These are phyloP conservation scores for Sclerospora graminicola DNA, from an alignment of 352 stramenopile genomes.

Conservation along the genomic window DNA sequence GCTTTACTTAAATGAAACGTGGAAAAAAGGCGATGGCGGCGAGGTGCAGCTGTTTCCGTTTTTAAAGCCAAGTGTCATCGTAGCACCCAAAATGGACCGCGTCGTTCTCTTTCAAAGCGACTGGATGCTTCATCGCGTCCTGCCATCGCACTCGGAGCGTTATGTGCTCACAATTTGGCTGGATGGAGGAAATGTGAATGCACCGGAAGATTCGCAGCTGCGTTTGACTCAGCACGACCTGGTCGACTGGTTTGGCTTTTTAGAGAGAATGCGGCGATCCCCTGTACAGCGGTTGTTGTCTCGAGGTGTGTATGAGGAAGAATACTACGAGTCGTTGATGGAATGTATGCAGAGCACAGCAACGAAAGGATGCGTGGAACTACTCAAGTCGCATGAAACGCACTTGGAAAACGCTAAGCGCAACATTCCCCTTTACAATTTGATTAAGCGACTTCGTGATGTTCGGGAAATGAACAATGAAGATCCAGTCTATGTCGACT, in stretches of 20 bases:
- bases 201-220: conserved; percentile 45
- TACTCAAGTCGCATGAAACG: conserved; percentile 55
- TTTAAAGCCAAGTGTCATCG: conserved; percentile 36
- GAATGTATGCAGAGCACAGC: conserved; percentile 54
- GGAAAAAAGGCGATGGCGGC: conserved; percentile 51
- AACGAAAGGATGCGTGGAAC: conserved; percentile 40
- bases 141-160: conserved; percentile 38
- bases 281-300: conserved; percentile 65
- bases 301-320: conserved; percentile 62
- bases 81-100: conserved; percentile 65
- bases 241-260: conserved; percentile 52
- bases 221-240: conserved; percentile 53
- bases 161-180: conserved; percentile 67
- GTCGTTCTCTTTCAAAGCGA: conserved; percentile 64
- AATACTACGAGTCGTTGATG: conserved; percentile 61
- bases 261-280: conserved; percentile 41
- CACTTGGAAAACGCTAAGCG: conserved; percentile 39
- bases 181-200: conserved; percentile 40
- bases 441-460: conserved; percentile 39
- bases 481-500: conserved; percentile 21
- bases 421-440: conserved; percentile 35
- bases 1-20: conserved; percentile 70
- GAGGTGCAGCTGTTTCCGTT: conserved; percentile 76
- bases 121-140: conserved; percentile 60
- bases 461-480: conserved; percentile 35